Evolutionary conservation across 176 grass and related monocot species (phyloP), one percentile per base, ranked within the genome.

Genomic region (Miscanthus lutarioriparius): DNA sequence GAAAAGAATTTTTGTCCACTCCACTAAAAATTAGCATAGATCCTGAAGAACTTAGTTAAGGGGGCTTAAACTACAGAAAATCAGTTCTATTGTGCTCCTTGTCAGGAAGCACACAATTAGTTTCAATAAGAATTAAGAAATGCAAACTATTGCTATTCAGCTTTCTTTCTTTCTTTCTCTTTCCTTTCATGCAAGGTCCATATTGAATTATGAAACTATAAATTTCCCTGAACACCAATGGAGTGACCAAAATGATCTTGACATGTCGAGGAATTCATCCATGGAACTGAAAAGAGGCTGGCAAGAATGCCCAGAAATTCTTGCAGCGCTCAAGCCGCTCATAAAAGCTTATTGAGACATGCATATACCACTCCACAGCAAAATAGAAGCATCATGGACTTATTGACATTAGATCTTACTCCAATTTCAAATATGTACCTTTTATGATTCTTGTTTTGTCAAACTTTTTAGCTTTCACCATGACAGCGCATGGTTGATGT

Each of bases 131-230:
- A 81, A 75, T 35, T 19, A 41, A 28, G 20, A 81, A 75, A 61
- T 19, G 25, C 5, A 15, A 70, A 65, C 25, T 70, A 64, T 77
- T 44, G 58, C 26, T 69, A 45, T 59, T 59, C 56, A 10, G 11
- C 37, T 51, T 78, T 84, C 1, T 59, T 77, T 44, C 15, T n/a
- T 61, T 28, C 26, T 68, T 77, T 51, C 69, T 51, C n/a, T 49
- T 51, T 30, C 36, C 74, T 19, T 28, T 54, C 33, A 37, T 54
- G 10, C 59, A 38, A 66, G 58, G 16, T 36, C 12, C 58, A 65
- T 64, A 66, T n/a, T 74, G 35, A 71, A 72, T 28, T 80, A 74
- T 40, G 32, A 80, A 73, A 26, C 33, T n/a, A 80, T n/a, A 80
- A 74, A 51, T 56, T 63, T 80, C 54, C n/a, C 30, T 80, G n/a